Conservation (phyloP, 2,329 filamentous ascomycete species). For the Fusarium caatingaense region DNA sequence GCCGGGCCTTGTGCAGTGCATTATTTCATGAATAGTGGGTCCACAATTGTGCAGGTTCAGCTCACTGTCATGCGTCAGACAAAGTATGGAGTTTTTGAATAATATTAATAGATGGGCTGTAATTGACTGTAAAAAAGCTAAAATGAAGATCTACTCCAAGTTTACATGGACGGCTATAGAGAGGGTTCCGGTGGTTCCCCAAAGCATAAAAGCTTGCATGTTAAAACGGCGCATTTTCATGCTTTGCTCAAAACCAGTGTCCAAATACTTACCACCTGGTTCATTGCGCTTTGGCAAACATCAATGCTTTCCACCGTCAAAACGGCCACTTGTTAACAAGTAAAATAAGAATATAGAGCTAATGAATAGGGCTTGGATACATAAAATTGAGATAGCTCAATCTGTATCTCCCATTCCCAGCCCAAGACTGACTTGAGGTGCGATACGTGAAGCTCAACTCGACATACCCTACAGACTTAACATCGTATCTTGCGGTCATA, state of each 20-base stretch:
- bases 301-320: background rate
- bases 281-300: fast-evolving
- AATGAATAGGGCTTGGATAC: background rate
- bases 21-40: slow-evolving; percentile 17
- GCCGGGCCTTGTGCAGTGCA: slow-evolving; percentile 29
- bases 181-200: too few relatives aligned
- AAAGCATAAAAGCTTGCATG: background rate
- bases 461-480: background rate
- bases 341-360: fast-evolving
- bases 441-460: background rate
- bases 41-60: slow-evolving; percentile 5
- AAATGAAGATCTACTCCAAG: background rate
- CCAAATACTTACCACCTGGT: background rate
- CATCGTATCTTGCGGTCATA: background rate
- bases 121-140: background rate
- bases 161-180: background rate
- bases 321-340: background rate
- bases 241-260: background rate
- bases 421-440: background rate
- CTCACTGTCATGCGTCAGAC: background rate
- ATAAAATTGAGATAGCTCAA: background rate
- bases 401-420: background rate
- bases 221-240: background rate
- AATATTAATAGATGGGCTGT: background rate
- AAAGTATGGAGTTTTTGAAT: background rate